Evolutionary conservation across 2,329 filamentous ascomycete species (phyloP).

Genomic region (Eurotiales sp.): DNA sequence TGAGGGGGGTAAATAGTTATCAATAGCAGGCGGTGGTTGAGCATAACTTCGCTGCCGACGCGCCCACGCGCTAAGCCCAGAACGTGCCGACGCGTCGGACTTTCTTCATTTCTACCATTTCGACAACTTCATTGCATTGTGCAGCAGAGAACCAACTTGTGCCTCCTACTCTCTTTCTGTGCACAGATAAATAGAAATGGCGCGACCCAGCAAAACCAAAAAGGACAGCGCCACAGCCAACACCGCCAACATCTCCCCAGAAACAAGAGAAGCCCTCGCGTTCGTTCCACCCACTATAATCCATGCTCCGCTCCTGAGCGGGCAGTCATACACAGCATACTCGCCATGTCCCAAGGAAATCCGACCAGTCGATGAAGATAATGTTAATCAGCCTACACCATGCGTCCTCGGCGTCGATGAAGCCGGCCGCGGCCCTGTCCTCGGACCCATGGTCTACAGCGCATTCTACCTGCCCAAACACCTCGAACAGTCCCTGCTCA

Average conservation of each 20-base stretch:
- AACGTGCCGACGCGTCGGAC: not conserved
- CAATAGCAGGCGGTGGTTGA: not conserved
- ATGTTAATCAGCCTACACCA: constrained; percentile 45
- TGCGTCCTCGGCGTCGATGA: constrained; percentile 90
- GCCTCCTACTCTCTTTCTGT: too few species aligned
- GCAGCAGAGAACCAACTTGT: too few species aligned
- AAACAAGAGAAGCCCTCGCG: constrained; percentile 24
- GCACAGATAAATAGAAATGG: constrained; percentile 5
- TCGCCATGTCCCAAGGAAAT: constrained; percentile 56
- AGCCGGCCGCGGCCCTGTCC: constrained; percentile 88
- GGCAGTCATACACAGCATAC: constrained; percentile 68
- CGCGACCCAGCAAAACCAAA: constrained; percentile 1
- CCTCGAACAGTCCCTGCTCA: constrained; percentile 67
- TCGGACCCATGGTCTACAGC: constrained; percentile 69
- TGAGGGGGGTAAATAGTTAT: too few species aligned
- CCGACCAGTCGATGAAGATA: constrained; percentile 32
- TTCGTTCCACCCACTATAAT: constrained; percentile 71
- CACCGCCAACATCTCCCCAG: constrained; percentile 17
- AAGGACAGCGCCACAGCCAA: not conserved
- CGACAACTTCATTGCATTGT: too few species aligned
- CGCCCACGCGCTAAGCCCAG: not conserved
- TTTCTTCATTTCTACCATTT: too few species aligned
- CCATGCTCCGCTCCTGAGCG: constrained; percentile 53
- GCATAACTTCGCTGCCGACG: not conserved
- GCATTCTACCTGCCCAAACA: constrained; percentile 68